These are phyloP conservation scores for Theobroma grandiflorum DNA, from an alignment of 441 rosid genomes.

Conservation along the genomic window DNA sequence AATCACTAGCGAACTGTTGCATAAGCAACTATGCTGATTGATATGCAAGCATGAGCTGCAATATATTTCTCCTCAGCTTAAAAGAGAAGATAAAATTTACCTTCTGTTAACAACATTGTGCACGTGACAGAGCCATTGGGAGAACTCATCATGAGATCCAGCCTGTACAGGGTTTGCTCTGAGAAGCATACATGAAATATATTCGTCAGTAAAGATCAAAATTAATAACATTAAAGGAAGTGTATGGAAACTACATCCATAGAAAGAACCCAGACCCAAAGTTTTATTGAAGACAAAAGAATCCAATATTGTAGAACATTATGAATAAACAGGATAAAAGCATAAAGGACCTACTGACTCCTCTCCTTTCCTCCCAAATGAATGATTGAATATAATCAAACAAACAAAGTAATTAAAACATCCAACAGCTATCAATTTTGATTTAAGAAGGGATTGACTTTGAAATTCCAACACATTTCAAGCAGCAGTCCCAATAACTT, in stretches of 20 bases:
- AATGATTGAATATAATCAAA: neutral
- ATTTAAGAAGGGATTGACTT: neutral
- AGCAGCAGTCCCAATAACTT: neutral
- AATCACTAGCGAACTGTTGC: neutral
- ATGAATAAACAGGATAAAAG: constrained; percentile 2
- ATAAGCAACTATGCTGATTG: neutral
- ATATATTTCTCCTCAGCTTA: neutral
- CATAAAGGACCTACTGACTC: neutral
- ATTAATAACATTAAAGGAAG: neutral
- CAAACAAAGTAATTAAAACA: neutral
- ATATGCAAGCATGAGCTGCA: neutral
- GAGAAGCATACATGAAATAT: constrained; percentile 31
- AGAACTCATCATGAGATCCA: constrained; percentile 86
- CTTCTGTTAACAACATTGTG: constrained; percentile 96
- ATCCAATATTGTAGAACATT: constrained; percentile 11
- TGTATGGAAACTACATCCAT: neutral
- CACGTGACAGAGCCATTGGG: constrained; percentile 88
- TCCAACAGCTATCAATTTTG: neutral
- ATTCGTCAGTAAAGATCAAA: neutral
- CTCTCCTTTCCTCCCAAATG: neutral
- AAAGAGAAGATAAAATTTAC: constrained; percentile 38
- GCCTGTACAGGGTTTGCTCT: constrained; percentile 85
- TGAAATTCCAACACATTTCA: neutral
- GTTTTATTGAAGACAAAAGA: neutral
- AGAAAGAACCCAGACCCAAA: neutral